Percentiles rank a stretch among this genome's conserved stretches.
phyloP scores from a whole-genome alignment of 176 grass and related monocot genomes.

The Otatea glauca region DNA sequence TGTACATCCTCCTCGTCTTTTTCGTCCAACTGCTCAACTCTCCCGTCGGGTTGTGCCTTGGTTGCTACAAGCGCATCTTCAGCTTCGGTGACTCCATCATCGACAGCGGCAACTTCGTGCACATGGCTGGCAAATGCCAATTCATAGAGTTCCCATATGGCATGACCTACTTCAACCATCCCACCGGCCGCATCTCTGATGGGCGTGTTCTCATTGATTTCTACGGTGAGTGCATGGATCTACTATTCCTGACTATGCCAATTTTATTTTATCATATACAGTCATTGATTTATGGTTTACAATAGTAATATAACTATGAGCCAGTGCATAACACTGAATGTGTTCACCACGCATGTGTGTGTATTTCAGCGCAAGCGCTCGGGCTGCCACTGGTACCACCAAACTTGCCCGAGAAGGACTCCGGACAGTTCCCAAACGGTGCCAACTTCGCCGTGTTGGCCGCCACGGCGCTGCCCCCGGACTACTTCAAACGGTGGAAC shows the following conservation, averaged over 20 bases:
- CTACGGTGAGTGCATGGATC: slow-evolving; percentile 41
- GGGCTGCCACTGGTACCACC: slow-evolving; percentile 49
- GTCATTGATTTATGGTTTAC: not conserved
- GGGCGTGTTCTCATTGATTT: slow-evolving; percentile 73
- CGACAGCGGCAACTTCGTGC: slow-evolving; percentile 59
- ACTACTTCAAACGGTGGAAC: slow-evolving; percentile 36
- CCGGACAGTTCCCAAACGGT: slow-evolving; percentile 49
- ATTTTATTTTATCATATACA: not conserved
- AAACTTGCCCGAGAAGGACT: slow-evolving; percentile 21
- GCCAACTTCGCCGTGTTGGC: slow-evolving; percentile 61
- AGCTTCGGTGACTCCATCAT: slow-evolving; percentile 70
- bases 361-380: slow-evolving; percentile 57
- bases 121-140: slow-evolving; percentile 17
- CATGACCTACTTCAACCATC: slow-evolving; percentile 54
- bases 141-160: slow-evolving; percentile 53
- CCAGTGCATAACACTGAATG: not conserved
- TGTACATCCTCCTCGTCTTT: not conserved
- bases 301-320: not conserved
- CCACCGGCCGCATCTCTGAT: slow-evolving; percentile 60
- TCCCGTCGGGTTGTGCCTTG: not conserved
- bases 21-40: slow-evolving; percentile 24
- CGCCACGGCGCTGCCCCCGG: slow-evolving; percentile 39
- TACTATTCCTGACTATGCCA: not conserved
- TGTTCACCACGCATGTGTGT: not conserved
- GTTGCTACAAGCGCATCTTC: slow-evolving; percentile 70